phyloP scores from a whole-genome alignment of 2,329 filamentous ascomycete species.

The Nemania diffusa region DNA sequence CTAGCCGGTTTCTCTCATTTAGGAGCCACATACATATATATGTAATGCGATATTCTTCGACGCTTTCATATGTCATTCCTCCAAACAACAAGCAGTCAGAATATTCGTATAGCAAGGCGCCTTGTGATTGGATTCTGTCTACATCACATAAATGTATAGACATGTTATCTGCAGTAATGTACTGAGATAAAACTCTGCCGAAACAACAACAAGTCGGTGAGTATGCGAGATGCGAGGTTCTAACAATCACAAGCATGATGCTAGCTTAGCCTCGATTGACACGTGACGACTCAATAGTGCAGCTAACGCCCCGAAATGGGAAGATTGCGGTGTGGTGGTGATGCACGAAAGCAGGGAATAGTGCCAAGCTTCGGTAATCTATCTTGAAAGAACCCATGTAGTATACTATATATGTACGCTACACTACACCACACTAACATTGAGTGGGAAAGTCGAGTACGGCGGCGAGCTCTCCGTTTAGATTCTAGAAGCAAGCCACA shows the following conservation, averaged over 20 bases:
- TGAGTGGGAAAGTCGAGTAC: constrained; percentile 25
- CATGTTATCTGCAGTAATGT: neutral
- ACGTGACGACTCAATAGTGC: constrained; percentile 18
- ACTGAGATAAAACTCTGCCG: neutral
- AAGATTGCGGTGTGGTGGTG: constrained; percentile 4
- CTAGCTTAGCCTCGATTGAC: neutral
- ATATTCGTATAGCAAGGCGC: no score
- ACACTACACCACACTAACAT: constrained; percentile 1
- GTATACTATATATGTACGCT: neutral
- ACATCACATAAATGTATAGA: neutral
- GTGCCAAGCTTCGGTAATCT: constrained; percentile 33
- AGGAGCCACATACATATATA: neutral
- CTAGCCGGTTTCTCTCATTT: neutral
- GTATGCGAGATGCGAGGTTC: neutral
- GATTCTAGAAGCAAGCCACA: neutral
- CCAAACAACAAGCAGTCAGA: no score
- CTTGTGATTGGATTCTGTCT: neutral
- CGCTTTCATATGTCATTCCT: neutral
- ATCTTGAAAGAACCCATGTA: constrained; percentile 28
- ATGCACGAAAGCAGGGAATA: constrained; percentile 20
- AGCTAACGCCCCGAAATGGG: neutral
- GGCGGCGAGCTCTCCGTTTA: neutral
- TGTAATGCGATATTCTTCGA: no score
- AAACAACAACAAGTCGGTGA: neutral
- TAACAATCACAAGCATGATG: neutral